Percentiles rank a stretch among this genome's conserved stretches.
phyloP scores from a whole-genome alignment of 441 rosid genomes.

The Adansonia gregorii region DNA sequence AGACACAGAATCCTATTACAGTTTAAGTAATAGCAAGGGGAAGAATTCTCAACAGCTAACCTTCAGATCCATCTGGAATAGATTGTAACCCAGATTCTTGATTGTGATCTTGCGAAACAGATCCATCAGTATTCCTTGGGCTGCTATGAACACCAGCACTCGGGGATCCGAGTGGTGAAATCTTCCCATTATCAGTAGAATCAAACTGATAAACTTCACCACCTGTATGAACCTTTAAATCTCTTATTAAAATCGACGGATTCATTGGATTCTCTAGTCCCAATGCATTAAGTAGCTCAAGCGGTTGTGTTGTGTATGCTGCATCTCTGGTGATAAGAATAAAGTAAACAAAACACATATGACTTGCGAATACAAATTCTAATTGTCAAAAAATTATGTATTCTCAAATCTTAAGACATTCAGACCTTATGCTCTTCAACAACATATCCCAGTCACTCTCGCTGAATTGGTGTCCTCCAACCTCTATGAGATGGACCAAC shows the following conservation, averaged over 20 bases:
- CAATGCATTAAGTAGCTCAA: slow-evolving; percentile 92
- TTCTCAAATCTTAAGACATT: slow-evolving; percentile 15
- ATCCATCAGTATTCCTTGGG: slow-evolving; percentile 19
- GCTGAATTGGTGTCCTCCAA: slow-evolving; percentile 98
- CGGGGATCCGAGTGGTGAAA: slow-evolving; percentile 47
- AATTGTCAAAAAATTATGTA: not conserved
- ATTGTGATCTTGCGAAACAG: slow-evolving; percentile 25
- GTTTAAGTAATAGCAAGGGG: slow-evolving; percentile 9
- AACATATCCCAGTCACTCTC: slow-evolving; percentile 97
- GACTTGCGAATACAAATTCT: slow-evolving; percentile 25
- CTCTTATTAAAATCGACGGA: slow-evolving; percentile 29
- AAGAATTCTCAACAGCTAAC: slow-evolving; percentile 39
- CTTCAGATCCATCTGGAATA: slow-evolving; percentile 70
- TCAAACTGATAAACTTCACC: slow-evolving; percentile 40
- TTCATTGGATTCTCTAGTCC: slow-evolving; percentile 61
- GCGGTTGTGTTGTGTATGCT: slow-evolving; percentile 96
- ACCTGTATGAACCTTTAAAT: slow-evolving; percentile 46
- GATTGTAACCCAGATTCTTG: slow-evolving; percentile 24
- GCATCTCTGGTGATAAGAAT: slow-evolving; percentile 73
- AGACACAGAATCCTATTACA: slow-evolving; percentile 7
- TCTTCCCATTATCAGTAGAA: slow-evolving; percentile 49
- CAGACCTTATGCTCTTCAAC: slow-evolving; percentile 95
- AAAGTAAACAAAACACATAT: slow-evolving; percentile 23
- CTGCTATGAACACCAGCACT: slow-evolving; percentile 39
- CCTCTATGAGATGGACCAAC: slow-evolving; percentile 96